Evolutionary conservation across 805 yeast species (phyloP).

Genomic region (Helenozyma rhizophorensis): DNA sequence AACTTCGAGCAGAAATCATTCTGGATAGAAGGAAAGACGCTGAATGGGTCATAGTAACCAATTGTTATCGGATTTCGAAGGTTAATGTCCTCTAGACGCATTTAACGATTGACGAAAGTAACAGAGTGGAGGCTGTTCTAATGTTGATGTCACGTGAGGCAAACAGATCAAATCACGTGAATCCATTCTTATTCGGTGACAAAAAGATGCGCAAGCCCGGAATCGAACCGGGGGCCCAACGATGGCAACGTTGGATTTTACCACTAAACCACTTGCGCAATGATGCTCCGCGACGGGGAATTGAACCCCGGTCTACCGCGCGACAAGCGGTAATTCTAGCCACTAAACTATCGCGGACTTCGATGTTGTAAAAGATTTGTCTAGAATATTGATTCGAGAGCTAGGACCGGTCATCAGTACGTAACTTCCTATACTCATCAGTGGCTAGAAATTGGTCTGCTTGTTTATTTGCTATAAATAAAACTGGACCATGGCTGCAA

Average conservation of each 20-base stretch:
- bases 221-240: conserved; percentile 15
- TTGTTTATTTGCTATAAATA: too few species aligned
- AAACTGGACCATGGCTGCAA: too few species aligned
- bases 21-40: conserved; percentile 44
- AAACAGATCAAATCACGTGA: too few species aligned
- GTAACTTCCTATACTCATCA: too few species aligned
- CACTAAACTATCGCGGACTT: conserved; percentile 20
- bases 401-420: too few species aligned
- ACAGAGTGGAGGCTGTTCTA: too few species aligned
- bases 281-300: conserved; percentile 21
- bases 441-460: too few species aligned
- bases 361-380: too few species aligned
- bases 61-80: conserved; percentile 24
- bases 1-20: conserved; percentile 42
- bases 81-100: conserved; percentile 12
- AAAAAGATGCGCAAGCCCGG: conserved; percentile 20
- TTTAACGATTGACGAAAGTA: neutral
- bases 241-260: conserved; percentile 17
- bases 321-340: conserved; percentile 21
- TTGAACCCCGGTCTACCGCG: conserved; percentile 22
- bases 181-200: too few species aligned
- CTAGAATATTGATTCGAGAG: too few species aligned
- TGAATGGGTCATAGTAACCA: conserved; percentile 76
- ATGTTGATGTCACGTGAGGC: too few species aligned
- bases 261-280: conserved; percentile 18